These are phyloP conservation scores for Zoysia japonica DNA, from an alignment of 176 grass and related monocot genomes.

Conservation along the genomic window DNA sequence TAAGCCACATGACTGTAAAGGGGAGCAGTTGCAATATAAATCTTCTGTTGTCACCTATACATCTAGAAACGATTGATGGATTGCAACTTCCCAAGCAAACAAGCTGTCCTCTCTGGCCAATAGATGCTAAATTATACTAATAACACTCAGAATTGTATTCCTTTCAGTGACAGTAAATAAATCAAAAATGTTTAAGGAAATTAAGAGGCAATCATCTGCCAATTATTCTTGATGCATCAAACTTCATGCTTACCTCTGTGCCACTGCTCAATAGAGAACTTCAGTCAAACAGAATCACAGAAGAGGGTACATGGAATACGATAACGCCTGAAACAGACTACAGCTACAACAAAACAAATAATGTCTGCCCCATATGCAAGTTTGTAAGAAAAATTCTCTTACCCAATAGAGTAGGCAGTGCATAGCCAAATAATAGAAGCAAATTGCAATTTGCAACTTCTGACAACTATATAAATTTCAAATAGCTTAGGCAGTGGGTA, in stretches of 20 bases:
- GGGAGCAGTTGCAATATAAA: neutral
- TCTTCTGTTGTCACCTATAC: neutral
- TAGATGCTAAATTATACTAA: neutral
- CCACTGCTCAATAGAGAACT: neutral
- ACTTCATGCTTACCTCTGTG: neutral
- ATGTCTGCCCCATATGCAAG: neutral
- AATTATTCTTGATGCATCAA: neutral
- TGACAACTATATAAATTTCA: constrained; percentile 29
- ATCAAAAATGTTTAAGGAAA: neutral
- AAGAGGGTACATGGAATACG: neutral
- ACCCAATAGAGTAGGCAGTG: neutral
- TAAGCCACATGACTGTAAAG: neutral
- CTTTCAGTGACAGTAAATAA: neutral
- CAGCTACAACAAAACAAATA: neutral
- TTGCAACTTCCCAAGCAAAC: neutral
- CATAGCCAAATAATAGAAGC: neutral
- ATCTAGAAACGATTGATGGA: neutral
- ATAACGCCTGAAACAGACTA: neutral
- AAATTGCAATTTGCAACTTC: neutral
- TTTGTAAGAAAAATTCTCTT: neutral
- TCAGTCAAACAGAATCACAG: neutral
- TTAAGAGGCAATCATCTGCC: neutral
- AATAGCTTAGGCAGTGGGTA: constrained; percentile 20
- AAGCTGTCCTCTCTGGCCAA: neutral
- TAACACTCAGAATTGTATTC: neutral